Percentiles rank a stretch among this genome's conserved stretches.
These are phyloP conservation scores for Suhomyces coccinellae DNA, from an alignment of 1,139 yeast species.

Conservation along the genomic window DNA sequence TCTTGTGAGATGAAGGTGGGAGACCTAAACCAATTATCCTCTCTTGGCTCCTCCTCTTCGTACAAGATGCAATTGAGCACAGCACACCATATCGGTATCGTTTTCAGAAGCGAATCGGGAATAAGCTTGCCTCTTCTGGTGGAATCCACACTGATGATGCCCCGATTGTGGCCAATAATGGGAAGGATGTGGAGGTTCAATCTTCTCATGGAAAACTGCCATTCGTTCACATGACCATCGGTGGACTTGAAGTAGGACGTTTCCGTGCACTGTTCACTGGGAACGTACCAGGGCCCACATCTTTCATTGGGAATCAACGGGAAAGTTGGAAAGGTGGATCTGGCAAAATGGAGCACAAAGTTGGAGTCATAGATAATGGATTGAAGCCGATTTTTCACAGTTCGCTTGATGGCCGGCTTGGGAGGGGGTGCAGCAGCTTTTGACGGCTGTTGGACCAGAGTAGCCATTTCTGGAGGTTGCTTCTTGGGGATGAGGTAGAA, in stretches of 20 bases:
- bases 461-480: background rate
- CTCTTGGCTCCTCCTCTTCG: conserved; percentile 18
- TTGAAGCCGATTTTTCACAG: conserved; percentile 62
- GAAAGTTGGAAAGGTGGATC: conserved; percentile 37
- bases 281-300: conserved; percentile 85
- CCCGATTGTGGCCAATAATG: conserved; percentile 39
- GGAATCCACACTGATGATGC: conserved; percentile 73
- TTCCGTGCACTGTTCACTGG: conserved; percentile 37
- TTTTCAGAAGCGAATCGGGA: conserved; percentile 85
- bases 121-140: conserved; percentile 79
- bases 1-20: conserved; percentile 46
- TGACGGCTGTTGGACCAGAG: background rate
- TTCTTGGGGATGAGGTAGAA: too few species aligned
- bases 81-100: conserved; percentile 91
- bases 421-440: background rate
- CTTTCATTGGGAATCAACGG: conserved; percentile 75
- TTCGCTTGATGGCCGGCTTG: conserved; percentile 15
- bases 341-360: conserved; percentile 24
- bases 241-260: conserved; percentile 84
- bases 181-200: conserved; percentile 70
- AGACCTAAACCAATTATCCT: conserved; percentile 3
- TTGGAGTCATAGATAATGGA: conserved; percentile 64
- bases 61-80: conserved; percentile 60
- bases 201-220: conserved; percentile 75
- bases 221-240: conserved; percentile 81